These are phyloP conservation scores for Talaromyces sp. DNA, from an alignment of 2,329 filamentous ascomycete species.

Conservation along the genomic window DNA sequence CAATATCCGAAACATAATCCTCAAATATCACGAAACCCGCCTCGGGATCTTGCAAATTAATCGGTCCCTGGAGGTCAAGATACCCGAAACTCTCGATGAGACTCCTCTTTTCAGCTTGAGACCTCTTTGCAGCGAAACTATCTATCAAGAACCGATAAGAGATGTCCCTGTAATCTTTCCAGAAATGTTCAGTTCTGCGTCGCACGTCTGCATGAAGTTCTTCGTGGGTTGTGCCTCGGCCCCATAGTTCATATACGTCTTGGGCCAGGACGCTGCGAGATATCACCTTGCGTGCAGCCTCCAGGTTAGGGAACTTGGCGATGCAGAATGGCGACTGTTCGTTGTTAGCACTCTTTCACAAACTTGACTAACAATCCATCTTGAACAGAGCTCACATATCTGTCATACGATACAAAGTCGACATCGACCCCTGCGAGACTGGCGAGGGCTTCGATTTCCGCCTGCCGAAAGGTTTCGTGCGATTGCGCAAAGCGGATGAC, in stretches of 20 bases:
- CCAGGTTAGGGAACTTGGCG: conserved; percentile 62
- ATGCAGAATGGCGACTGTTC: conserved; percentile 80
- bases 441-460: conserved; percentile 80
- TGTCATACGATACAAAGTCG: conserved; percentile 69
- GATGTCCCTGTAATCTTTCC: conserved; percentile 59
- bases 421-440: conserved; percentile 63
- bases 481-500: conserved; percentile 84
- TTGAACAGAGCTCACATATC: conserved; percentile 57
- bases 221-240: conserved; percentile 62
- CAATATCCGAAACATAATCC: conserved; percentile 60
- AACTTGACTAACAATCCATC: not conserved
- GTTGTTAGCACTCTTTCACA: not conserved
- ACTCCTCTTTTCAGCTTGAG: conserved; percentile 58
- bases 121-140: conserved; percentile 71
- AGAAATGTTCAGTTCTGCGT: conserved; percentile 57
- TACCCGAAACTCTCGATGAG: conserved; percentile 82
- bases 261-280: conserved; percentile 75
- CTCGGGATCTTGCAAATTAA: conserved; percentile 70
- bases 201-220: conserved; percentile 65
- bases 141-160: conserved; percentile 86
- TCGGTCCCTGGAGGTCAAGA: conserved; percentile 71
- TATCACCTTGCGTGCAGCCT: conserved; percentile 64
- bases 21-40: conserved; percentile 78
- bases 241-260: conserved; percentile 88
- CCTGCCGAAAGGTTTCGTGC: conserved; percentile 84